Conservation (phyloP, 2,329 filamentous ascomycete species). For the Rosellinia necatrix region DNA sequence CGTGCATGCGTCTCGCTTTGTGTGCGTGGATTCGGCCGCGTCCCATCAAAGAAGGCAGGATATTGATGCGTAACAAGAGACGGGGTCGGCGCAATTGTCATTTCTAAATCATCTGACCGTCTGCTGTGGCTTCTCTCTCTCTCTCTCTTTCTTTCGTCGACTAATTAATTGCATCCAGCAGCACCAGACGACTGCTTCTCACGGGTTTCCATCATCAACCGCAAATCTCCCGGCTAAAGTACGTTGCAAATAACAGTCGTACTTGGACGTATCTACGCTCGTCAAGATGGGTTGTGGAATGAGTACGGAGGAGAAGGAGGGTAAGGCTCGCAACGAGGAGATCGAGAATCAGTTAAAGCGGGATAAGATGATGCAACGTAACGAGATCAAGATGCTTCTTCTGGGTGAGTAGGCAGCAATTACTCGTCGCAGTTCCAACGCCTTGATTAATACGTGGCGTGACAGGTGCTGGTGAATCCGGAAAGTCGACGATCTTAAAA, state of each 20-base stretch:
- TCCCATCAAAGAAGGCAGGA: conserved; percentile 5
- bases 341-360: conserved; percentile 99
- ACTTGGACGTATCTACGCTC: conserved; percentile 34
- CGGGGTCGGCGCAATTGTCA: not conserved
- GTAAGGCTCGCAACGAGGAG: conserved; percentile 99
- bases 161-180: conserved; percentile 14
- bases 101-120: not conserved
- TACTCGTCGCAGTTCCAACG: not conserved
- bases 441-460: not conserved
- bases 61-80: not conserved
- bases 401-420: conserved; percentile 70
- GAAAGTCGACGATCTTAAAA: conserved; percentile 92
- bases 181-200: conserved; percentile 20
- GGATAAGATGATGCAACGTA: conserved; percentile 98
- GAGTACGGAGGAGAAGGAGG: conserved; percentile 99
- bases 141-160: not conserved
- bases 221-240: not conserved
- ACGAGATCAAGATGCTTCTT: conserved; percentile 99
- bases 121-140: not conserved
- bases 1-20: conserved; percentile 13
- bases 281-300: conserved; percentile 98
- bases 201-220: not conserved
- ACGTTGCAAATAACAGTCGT: conserved; percentile 1
- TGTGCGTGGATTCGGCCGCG: not conserved
- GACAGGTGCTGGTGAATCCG: conserved; percentile 93